Conservation (phyloP, 495 filamentous ascomycete species). For the Talaromyces stipitatus region DNA sequence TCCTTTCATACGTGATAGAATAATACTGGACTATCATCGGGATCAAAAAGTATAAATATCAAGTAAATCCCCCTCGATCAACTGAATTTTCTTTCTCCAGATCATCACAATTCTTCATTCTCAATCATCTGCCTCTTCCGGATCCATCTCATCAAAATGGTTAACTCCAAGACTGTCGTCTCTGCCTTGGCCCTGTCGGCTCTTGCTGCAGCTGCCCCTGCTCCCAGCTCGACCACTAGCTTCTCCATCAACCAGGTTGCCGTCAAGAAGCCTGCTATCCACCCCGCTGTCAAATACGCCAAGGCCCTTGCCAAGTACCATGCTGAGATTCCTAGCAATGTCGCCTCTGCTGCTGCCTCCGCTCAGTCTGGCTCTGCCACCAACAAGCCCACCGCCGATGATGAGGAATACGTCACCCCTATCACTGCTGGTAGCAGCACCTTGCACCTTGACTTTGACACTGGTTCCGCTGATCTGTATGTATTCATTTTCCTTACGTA, state of each 20-base stretch:
- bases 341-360: conserved; percentile 31
- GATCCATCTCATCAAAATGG: conserved; percentile 22
- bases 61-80: not conserved
- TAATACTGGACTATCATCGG: not conserved
- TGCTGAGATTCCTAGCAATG: conserved; percentile 27
- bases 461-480: conserved; percentile 69
- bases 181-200: conserved; percentile 23
- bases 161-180: conserved; percentile 34
- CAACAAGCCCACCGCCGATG: conserved; percentile 48
- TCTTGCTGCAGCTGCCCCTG: conserved; percentile 26
- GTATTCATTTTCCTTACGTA: conserved; percentile 12
- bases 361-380: conserved; percentile 39
- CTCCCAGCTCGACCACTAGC: conserved; percentile 17
- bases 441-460: conserved; percentile 38
- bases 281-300: conserved; percentile 29
- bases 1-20: not conserved
- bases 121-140: not conserved
- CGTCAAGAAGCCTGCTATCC: conserved; percentile 19
- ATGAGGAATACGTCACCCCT: conserved; percentile 59
- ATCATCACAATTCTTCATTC: not conserved
- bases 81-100: not conserved
- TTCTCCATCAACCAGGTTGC: conserved; percentile 37
- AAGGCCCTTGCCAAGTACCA: conserved; percentile 38
- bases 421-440: conserved; percentile 57
- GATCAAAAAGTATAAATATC: conserved; percentile 1